Base-by-base conservation (phyloP, 2,329 filamentous ascomycete species). In the Colletotrichum orbiculare region DNA sequence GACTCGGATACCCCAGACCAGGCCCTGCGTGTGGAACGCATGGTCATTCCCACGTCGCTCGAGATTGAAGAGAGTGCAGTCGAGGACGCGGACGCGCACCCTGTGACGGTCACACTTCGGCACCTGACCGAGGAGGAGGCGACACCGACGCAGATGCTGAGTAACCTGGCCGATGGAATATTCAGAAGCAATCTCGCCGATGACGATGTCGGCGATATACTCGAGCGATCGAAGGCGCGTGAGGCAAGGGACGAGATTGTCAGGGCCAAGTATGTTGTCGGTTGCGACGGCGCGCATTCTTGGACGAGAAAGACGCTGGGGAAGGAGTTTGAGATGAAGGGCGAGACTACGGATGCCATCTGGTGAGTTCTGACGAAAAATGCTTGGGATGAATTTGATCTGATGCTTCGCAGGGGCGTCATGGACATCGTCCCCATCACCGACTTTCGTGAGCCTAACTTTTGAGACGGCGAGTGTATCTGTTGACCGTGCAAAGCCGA, bases 231-330 rank as follows among this genome's bases (percentile, higher is more conserved):
- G 25, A 66, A 74, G 64, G 81, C 71, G n/a, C 71, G 76, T 70
- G 66, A 69, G 71, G 71, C 74, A 48, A 62, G 59, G 17, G 63
- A 63, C 2, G 83, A 86, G 69, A 71, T 74, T 1, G 76, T 89
- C 2, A 82, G 78, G 42, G 82, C 85, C 5, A 89, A 89, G 71
- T 92, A 90, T 67, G 79, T 92, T 35, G 80, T 93, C 2, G 90
- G 89, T 0, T 89, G 86, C 50, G 90, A 92, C 68, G 90, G 90
- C 0, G 89, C 90, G 0, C 88, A 89, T 70, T 88, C 84, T 56
- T 91, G 88, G 87, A 87, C 86, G 0, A 78, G 89, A 42, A 81
- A 82, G 64, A 80, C 86, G 59, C 76, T 91, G 1, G 85, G 85
- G 0, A 52, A 56, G 47, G 63, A 62, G 2, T 83, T 86, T 42